These are phyloP conservation scores for Alternaria dauci DNA, from an alignment of 2,329 filamentous ascomycete genomes.

Conservation along the genomic window DNA sequence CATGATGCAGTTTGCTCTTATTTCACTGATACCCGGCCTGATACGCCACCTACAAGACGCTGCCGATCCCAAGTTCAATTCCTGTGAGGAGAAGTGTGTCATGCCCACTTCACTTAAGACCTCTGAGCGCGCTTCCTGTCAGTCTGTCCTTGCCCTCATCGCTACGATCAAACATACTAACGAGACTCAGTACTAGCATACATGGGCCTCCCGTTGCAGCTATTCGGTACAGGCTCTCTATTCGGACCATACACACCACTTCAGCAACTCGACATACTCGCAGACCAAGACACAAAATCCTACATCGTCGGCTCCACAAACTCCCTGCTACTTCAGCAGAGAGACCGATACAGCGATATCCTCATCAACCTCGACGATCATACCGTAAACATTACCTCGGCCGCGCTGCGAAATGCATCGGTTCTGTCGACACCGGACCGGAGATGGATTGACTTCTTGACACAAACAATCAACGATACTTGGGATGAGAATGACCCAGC, in stretches of 20 bases:
- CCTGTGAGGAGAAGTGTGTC: conserved; percentile 75
- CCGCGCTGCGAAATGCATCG: conserved; percentile 78
- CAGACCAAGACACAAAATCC: conserved; percentile 93
- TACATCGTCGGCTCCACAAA: conserved; percentile 98
- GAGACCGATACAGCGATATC: conserved; percentile 94
- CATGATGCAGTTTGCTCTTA: conserved; percentile 97
- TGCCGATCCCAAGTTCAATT: conserved; percentile 90
- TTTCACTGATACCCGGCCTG: conserved; percentile 92
- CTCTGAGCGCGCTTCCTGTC: conserved; percentile 84
- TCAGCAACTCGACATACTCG: conserved; percentile 92
- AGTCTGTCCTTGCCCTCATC: conserved; percentile 29
- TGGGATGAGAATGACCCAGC: conserved; percentile 93
- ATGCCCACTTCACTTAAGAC: conserved; percentile 87
- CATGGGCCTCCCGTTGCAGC: conserved; percentile 92
- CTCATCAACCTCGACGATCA: conserved; percentile 95
- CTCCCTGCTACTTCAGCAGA: conserved; percentile 90
- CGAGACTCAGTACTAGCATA: conserved; percentile 74
- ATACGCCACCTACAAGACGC: conserved; percentile 93
- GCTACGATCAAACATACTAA: conserved; percentile 24
- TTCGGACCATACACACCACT: conserved; percentile 97
- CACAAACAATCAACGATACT: conserved; percentile 91
- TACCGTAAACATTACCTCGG: conserved; percentile 82
- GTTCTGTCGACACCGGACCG: conserved; percentile 85
- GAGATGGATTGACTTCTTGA: conserved; percentile 95
- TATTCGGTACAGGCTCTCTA: conserved; percentile 95